Percentiles rank a stretch among this genome's conserved stretches.
Conservation (phyloP, 768 basidiomycete species). For the Lentinula raphanica region DNA sequence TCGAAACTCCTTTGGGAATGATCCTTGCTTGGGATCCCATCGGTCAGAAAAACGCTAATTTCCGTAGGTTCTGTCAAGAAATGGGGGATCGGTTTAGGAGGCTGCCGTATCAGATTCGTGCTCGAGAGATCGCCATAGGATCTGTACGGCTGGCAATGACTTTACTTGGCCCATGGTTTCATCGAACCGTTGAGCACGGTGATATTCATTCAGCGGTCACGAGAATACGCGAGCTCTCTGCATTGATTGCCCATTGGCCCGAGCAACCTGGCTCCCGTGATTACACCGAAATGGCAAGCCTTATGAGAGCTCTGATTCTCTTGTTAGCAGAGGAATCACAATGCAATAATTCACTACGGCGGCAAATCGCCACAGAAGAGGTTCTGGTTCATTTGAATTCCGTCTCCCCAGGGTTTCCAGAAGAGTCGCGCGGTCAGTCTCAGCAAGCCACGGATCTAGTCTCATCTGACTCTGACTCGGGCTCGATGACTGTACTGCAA, state of each 20-base stretch:
- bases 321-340: conserved; percentile 64
- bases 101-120: conserved; percentile 47
- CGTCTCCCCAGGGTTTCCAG: conserved; percentile 3
- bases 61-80: conserved; percentile 65
- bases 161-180: conserved; percentile 69
- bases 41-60: conserved; percentile 50
- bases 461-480: not conserved
- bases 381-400: conserved; percentile 28
- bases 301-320: conserved; percentile 53
- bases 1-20: conserved; percentile 22
- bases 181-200: conserved; percentile 38
- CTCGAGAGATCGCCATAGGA: conserved; percentile 62
- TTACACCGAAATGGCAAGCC: conserved; percentile 54
- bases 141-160: conserved; percentile 64
- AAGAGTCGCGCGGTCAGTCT: not conserved
- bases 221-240: conserved; percentile 36
- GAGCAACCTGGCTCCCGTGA: conserved; percentile 64
- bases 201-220: conserved; percentile 16
- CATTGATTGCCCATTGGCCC: conserved; percentile 59
- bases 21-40: conserved; percentile 49
- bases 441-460: not conserved
- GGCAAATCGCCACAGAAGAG: conserved; percentile 31
- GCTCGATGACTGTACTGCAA: not conserved
- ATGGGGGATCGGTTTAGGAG: conserved; percentile 60
- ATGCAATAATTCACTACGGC: conserved; percentile 38